Evolutionary conservation across 805 yeast genomes (phyloP).

Genomic region (Nakazawaea populi): DNA sequence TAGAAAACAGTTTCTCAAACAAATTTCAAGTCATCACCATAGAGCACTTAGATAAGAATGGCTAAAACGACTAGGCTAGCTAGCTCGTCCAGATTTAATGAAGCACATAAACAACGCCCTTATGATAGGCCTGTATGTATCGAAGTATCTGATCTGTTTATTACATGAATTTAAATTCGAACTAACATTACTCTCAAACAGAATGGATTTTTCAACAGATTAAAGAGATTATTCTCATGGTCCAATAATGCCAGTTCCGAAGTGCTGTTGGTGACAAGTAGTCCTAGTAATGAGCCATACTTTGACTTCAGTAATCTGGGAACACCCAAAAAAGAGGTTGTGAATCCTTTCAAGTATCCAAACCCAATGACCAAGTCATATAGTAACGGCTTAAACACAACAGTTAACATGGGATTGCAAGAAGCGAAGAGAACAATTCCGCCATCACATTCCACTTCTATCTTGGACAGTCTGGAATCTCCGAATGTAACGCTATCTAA

Average conservation of each 20-base stretch:
- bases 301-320: background rate
- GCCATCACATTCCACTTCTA: background rate
- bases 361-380: background rate
- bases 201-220: background rate
- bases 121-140: background rate
- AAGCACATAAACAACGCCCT: background rate
- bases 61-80: background rate
- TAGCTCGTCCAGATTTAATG: background rate
- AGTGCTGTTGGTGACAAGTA: background rate
- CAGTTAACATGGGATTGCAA: too few species aligned
- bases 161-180: background rate
- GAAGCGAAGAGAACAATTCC: background rate
- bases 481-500: constrained; percentile 8
- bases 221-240: background rate
- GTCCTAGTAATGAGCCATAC: background rate
- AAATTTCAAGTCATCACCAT: background rate
- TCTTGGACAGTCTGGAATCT: background rate
- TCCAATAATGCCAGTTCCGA: background rate
- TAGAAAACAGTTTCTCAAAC: background rate
- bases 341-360: constrained; percentile 8
- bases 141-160: background rate
- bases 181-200: background rate
- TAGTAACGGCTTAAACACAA: background rate
- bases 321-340: background rate
- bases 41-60: background rate